phyloP scores from a whole-genome alignment of 2,329 filamentous ascomycete genomes.

The Paecilomyces fulvus region DNA sequence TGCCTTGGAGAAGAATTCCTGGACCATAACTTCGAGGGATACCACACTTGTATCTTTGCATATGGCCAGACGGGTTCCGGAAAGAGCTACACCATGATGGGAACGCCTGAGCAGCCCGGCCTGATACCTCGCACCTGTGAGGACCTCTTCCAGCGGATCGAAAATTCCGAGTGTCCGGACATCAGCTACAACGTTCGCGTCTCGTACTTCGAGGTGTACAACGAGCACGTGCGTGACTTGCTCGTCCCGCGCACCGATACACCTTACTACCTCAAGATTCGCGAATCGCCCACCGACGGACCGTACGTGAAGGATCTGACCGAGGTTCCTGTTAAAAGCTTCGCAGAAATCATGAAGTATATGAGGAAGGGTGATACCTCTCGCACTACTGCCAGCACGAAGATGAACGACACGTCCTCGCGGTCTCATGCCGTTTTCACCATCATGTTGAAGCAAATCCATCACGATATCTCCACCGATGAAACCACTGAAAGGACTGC shows the following conservation, averaged over 20 bases:
- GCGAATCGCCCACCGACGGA: slow-evolving; percentile 88
- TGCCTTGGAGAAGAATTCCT: slow-evolving; percentile 91
- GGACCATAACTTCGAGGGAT: slow-evolving; percentile 98
- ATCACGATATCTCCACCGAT: slow-evolving; percentile 94
- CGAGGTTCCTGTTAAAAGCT: slow-evolving; percentile 81
- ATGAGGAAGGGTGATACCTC: slow-evolving; percentile 87
- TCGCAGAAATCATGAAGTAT: slow-evolving; percentile 76
- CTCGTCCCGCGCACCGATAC: slow-evolving; percentile 71
- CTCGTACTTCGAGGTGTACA: slow-evolving; percentile 99
- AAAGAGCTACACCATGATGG: slow-evolving; percentile 99
- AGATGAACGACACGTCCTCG: slow-evolving; percentile 98
- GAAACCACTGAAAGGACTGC: slow-evolving; percentile 93
- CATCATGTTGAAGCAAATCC: slow-evolving; percentile 95
- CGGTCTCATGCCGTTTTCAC: slow-evolving; percentile 97
- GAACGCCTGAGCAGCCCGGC: slow-evolving; percentile 71
- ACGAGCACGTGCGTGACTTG: slow-evolving; percentile 94
- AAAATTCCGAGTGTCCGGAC: slow-evolving; percentile 73
- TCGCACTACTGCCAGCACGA: slow-evolving; percentile 84
- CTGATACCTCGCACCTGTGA: slow-evolving; percentile 93
- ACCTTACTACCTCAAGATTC: slow-evolving; percentile 91
- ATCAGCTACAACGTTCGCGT: slow-evolving; percentile 96
- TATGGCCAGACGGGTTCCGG: slow-evolving; percentile 97
- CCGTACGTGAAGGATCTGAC: slow-evolving; percentile 96
- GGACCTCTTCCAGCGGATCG: slow-evolving; percentile 90
- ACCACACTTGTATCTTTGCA: slow-evolving; percentile 98